phyloP scores from a whole-genome alignment of 495 filamentous ascomycete species.

The Xylaria acuta region DNA sequence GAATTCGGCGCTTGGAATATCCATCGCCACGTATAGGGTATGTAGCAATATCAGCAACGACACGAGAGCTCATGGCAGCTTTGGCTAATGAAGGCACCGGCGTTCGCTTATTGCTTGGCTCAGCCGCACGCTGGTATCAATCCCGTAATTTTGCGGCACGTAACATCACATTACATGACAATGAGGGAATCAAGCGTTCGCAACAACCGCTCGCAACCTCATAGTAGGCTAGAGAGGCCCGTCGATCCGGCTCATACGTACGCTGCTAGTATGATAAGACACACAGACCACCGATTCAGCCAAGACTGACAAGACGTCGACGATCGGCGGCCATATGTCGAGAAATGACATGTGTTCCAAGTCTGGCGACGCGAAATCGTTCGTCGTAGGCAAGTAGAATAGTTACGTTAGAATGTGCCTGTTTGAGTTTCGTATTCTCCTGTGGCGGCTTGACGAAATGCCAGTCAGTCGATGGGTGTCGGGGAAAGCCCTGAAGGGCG shows the following conservation, averaged over 20 bases:
- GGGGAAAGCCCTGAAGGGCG: neutral
- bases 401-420: neutral
- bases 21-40: neutral
- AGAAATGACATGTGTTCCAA: neutral
- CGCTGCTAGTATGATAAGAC: neutral
- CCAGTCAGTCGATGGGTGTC: neutral
- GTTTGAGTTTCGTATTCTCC: neutral
- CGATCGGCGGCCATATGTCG: neutral
- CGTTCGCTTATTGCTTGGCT: neutral
- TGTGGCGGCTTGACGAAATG: neutral
- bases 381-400: neutral
- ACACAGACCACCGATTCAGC: neutral
- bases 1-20: neutral
- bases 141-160: neutral
- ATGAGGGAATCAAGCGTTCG: neutral
- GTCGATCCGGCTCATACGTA: neutral
- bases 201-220: neutral
- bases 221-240: neutral
- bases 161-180: neutral
- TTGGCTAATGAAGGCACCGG: neutral
- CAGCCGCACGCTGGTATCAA: neutral
- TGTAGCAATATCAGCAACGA: neutral
- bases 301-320: neutral
- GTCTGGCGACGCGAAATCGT: neutral
- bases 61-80: neutral